phyloP scores from a whole-genome alignment of 2,329 filamentous ascomycete genomes.

The Ophiostoma quercus region DNA sequence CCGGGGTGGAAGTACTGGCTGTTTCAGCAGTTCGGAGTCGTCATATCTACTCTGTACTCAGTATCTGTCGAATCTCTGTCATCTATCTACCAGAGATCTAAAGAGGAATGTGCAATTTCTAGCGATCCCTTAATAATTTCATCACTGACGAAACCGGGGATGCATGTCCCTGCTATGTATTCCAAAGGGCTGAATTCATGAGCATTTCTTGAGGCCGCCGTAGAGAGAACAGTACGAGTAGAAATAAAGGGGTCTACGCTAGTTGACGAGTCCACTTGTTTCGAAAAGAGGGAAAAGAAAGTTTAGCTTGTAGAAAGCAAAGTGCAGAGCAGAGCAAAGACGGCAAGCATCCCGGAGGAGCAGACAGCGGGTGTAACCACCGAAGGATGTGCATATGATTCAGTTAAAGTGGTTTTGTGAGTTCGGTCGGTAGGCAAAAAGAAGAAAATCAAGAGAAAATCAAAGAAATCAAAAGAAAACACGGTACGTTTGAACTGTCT shows the following conservation, averaged over 20 bases:
- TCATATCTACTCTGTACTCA: neutral
- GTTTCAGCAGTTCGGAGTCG: constrained; percentile 4
- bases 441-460: neutral
- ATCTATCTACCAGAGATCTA: neutral
- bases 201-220: neutral
- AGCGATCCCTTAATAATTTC: neutral
- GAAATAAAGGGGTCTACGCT: constrained; percentile 3
- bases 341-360: neutral
- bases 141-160: neutral
- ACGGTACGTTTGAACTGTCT: neutral
- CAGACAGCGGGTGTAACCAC: constrained; percentile 9
- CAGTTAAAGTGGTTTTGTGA: neutral
- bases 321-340: neutral
- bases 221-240: neutral
- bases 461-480: neutral
- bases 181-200: neutral
- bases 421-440: too few relatives aligned
- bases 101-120: constrained; percentile 8
- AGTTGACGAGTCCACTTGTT: constrained; percentile 8
- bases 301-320: neutral
- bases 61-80: too few relatives aligned
- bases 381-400: neutral
- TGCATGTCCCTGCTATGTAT: neutral
- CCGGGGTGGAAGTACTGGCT: constrained; percentile 10
- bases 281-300: constrained; percentile 11